A percentile compares a stretch with the other conserved stretches of the same genome.
phyloP scores from a whole-genome alignment of 2,329 filamentous ascomycete species.

The Thielaviopsis euricoi region DNA sequence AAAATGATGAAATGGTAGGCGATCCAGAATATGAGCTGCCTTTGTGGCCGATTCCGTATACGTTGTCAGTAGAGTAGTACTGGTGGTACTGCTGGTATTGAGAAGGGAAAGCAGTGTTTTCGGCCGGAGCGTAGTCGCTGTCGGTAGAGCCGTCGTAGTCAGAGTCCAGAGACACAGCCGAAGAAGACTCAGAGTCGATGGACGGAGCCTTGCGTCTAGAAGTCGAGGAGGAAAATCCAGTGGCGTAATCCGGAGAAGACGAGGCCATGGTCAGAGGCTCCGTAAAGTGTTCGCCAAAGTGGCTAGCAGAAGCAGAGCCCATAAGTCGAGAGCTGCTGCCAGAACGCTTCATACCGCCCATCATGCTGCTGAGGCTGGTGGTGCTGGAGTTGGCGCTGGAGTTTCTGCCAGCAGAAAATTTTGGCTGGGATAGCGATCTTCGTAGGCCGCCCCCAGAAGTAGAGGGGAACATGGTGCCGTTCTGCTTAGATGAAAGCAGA shows the following conservation, averaged over 20 bases:
- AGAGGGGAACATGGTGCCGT: slow-evolving; percentile 6
- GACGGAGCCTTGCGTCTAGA: slow-evolving; percentile 6
- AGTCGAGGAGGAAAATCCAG: neutral
- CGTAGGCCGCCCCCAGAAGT: slow-evolving; percentile 3
- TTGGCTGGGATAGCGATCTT: slow-evolving; percentile 8
- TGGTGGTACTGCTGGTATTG: slow-evolving; percentile 30
- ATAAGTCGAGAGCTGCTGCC: slow-evolving; percentile 4
- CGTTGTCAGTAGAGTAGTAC: slow-evolving; percentile 29
- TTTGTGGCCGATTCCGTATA: slow-evolving; percentile 34
- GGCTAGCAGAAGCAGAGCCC: slow-evolving; percentile 4
- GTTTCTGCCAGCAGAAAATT: neutral
- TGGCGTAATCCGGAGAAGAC: neutral
- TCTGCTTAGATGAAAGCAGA: slow-evolving; percentile 2
- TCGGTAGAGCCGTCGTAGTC: slow-evolving; percentile 31
- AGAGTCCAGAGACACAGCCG: slow-evolving; percentile 41
- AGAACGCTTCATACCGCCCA: slow-evolving; percentile 8
- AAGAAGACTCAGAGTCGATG: slow-evolving; percentile 31
- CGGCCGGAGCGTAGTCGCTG: slow-evolving; percentile 24
- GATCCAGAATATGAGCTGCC: slow-evolving; percentile 35
- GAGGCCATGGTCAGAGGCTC: neutral
- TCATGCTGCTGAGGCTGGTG: neutral
- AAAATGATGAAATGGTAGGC: slow-evolving; percentile 14
- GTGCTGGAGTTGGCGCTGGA: neutral
- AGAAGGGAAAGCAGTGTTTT: slow-evolving; percentile 29
- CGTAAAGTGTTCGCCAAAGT: slow-evolving; percentile 4